Evolutionary conservation across 2,329 filamentous ascomycete species (phyloP).

Genomic region (Orbilia ellipsospora): DNA sequence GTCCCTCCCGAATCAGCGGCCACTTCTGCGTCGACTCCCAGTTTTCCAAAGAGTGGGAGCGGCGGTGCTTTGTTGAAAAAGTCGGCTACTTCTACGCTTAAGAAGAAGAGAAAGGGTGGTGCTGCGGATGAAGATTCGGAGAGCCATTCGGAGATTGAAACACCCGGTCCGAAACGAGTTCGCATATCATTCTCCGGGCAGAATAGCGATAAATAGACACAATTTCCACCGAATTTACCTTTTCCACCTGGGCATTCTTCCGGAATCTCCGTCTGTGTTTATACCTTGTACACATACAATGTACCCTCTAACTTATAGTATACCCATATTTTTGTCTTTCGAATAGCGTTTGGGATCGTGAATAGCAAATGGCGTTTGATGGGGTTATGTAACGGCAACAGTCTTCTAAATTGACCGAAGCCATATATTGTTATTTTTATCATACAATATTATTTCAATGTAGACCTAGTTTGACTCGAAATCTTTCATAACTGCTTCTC

Average conservation of each 20-base stretch:
- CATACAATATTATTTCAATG: not conserved
- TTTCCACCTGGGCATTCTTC: not conserved
- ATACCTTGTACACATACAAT: slow-evolving; percentile 23
- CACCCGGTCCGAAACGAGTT: slow-evolving; percentile 59
- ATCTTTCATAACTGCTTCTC: not conserved
- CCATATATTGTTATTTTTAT: not conserved
- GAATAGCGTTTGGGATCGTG: slow-evolving; percentile 9
- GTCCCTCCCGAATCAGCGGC: slow-evolving; percentile 39
- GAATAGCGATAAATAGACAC: slow-evolving; percentile 43
- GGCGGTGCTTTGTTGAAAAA: slow-evolving; percentile 56
- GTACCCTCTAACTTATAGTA: slow-evolving; percentile 27
- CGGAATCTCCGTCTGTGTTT: no score
- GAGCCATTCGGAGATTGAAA: slow-evolving; percentile 59
- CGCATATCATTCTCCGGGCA: slow-evolving; percentile 59
- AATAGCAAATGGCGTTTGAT: slow-evolving; percentile 33
- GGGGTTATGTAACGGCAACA: slow-evolving; percentile 26
- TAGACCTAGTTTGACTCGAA: not conserved
- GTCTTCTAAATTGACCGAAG: slow-evolving; percentile 6
- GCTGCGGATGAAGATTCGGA: slow-evolving; percentile 58
- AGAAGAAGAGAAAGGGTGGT: slow-evolving; percentile 56
- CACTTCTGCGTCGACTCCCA: slow-evolving; percentile 37
- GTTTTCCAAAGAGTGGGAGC: slow-evolving; percentile 54
- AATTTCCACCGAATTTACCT: not conserved
- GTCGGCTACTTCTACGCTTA: slow-evolving; percentile 34
- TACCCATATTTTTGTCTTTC: slow-evolving; percentile 2